Evolutionary conservation across 2,329 filamentous ascomycete species (phyloP), one percentile per base, ranked within the genome.

Genomic region (Kalaharituber pfeilii): DNA sequence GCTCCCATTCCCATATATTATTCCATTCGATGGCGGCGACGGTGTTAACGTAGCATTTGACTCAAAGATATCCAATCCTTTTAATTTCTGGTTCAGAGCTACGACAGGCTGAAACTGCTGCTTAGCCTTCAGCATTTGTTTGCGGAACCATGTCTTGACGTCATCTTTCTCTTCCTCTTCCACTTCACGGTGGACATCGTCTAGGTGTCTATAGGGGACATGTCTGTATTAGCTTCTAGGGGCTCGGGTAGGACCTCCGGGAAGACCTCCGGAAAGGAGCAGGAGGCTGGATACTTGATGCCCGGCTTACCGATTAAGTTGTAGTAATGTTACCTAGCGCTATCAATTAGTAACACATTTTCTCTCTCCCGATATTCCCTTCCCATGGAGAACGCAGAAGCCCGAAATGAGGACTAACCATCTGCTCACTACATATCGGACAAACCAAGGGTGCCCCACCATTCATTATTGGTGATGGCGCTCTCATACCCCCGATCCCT

Each of bases 391-490:
- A n/a, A n/a, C n/a, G n/a, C n/a, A n/a, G n/a, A n/a, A n/a, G n/a
- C n/a, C n/a, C n/a, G n/a, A n/a, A n/a, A 24, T 15, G 15, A 42
- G 51, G 47, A 64, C 71, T 60, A 71, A 91, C 87, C 91, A 98
- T 98, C 69, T 95, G 88, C 70, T 96, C 93, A 63, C 81, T 87
- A 69, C 91, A 98, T 66, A 98, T 98, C n/a, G 91, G 91, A 68
- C 91, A 98, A 53, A 89, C 79, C 56, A 98, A 77, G 60, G 78
- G 13, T 13, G 8, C 36, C 26, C 13, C 36, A 15, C 11, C 29
- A 49, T 11, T 29, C 26, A n/a, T 25, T 26, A 25, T 39, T 78
- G 61, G 76, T 78, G 53, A 78, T 71, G 52, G 78, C 75, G 50
- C 71, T 73, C 59, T 75, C 74, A 57, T 72, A 75, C 70, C 69